These are phyloP conservation scores for Camillea tinctor DNA, from an alignment of 2,329 filamentous ascomycete genomes.

Conservation along the genomic window DNA sequence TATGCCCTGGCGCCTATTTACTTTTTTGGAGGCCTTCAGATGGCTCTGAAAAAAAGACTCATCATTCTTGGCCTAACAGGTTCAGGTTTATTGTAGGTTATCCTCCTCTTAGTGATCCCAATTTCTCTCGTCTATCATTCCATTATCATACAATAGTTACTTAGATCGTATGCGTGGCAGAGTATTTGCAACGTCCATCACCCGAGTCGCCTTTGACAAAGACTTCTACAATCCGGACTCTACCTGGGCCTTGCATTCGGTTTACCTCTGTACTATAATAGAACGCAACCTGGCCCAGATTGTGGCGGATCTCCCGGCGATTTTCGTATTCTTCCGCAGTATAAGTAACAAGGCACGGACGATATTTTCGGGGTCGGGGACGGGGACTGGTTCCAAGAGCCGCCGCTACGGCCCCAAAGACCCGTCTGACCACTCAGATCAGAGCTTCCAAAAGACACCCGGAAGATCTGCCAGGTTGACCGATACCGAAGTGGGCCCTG, in stretches of 20 bases:
- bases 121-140: not conserved
- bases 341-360: not conserved
- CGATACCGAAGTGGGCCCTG: too few species aligned
- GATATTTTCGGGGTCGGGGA: constrained; percentile 1
- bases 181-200: not conserved
- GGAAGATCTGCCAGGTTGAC: too few species aligned
- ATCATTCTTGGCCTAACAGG: not conserved
- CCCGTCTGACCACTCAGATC: too few species aligned
- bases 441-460: not conserved
- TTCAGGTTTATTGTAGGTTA: not conserved
- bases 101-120: not conserved
- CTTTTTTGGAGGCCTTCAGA: not conserved
- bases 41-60: not conserved
- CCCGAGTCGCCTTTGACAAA: not conserved
- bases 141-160: not conserved
- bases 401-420: too few species aligned
- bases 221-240: not conserved
- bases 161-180: not conserved
- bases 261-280: not conserved
- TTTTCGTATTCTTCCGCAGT: not conserved
- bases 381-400: too few species aligned
- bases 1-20: not conserved
- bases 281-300: not conserved
- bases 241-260: not conserved
- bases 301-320: not conserved